phyloP scores from a whole-genome alignment of 1,284 basidiomycete genomes.

The Singerocomus rubriflavus region DNA sequence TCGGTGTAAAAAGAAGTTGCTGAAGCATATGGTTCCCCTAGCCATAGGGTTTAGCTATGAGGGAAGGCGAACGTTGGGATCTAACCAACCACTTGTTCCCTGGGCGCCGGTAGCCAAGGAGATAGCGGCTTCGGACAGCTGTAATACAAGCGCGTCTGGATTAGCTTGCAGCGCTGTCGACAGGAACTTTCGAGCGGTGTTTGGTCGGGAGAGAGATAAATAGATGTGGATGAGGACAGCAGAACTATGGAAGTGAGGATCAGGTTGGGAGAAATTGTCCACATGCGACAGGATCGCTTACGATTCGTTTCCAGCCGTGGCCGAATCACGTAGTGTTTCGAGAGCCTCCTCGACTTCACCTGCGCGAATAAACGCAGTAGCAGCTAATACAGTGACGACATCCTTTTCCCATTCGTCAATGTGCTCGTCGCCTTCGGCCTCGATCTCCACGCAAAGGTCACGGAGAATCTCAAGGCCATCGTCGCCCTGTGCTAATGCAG shows the following conservation, averaged over 20 bases:
- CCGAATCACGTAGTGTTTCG: slow-evolving; percentile 73
- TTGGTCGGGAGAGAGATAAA: slow-evolving; percentile 79
- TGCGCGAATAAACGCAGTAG: slow-evolving; percentile 78
- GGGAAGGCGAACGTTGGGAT: not conserved
- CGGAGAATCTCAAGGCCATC: slow-evolving; percentile 76
- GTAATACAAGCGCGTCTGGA: slow-evolving; percentile 86
- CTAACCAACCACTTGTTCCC: slow-evolving; percentile 31
- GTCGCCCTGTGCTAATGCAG: slow-evolving; percentile 65
- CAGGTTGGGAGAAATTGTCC: not conserved
- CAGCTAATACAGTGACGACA: slow-evolving; percentile 74
- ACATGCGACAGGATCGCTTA: slow-evolving; percentile 41
- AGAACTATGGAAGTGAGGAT: slow-evolving; percentile 46
- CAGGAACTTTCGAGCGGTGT: slow-evolving; percentile 84
- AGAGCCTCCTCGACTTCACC: slow-evolving; percentile 89
- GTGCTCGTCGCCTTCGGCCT: slow-evolving; percentile 65
- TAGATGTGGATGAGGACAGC: slow-evolving; percentile 82
- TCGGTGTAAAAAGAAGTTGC: slow-evolving; percentile 88
- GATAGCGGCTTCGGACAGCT: slow-evolving; percentile 87
- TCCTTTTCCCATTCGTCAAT: slow-evolving; percentile 63
- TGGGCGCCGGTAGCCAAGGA: slow-evolving; percentile 79
- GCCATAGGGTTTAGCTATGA: not conserved
- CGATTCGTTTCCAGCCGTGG: slow-evolving; percentile 57
- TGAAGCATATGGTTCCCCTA: slow-evolving; percentile 55
- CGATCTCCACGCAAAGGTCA: slow-evolving; percentile 83
- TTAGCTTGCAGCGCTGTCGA: slow-evolving; percentile 79